phyloP scores from a whole-genome alignment of 164 flowering plant species.

The Chimonanthus salicifolius region DNA sequence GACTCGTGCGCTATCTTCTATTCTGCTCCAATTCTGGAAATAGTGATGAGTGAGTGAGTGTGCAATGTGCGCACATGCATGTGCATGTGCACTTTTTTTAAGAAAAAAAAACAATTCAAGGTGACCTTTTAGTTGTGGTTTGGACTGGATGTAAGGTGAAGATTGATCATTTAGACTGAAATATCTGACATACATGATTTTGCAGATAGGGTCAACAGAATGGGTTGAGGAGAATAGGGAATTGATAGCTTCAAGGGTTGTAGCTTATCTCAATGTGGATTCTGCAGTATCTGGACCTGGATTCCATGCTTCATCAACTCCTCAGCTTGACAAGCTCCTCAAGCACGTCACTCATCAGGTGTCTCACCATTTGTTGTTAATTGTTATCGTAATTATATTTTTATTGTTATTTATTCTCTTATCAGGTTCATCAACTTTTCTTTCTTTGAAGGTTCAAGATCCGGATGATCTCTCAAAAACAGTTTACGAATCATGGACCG shows the following conservation, averaged over 20 bases:
- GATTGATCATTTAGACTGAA: no score
- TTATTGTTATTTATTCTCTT: neutral
- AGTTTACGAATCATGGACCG: slow-evolving; percentile 54
- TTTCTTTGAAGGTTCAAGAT: slow-evolving; percentile 53
- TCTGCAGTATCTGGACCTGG: slow-evolving; percentile 55
- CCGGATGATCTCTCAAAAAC: slow-evolving; percentile 65
- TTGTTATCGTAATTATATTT: neutral
- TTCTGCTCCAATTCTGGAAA: no score
- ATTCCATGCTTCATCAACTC: slow-evolving; percentile 64
- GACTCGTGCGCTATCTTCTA: no score
- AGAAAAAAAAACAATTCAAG: no score
- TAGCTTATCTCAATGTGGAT: slow-evolving; percentile 74
- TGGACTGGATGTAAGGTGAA: no score
- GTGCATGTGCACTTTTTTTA: no score
- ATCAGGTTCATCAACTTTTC: neutral
- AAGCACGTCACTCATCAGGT: slow-evolving; percentile 61
- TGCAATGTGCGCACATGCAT: no score
- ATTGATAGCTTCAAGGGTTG: slow-evolving; percentile 50
- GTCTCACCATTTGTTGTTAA: neutral
- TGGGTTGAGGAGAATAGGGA: slow-evolving; percentile 17
- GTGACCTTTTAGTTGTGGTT: no score
- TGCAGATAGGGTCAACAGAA: slow-evolving; percentile 4
- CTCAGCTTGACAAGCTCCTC: slow-evolving; percentile 70
- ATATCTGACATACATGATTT: no score
- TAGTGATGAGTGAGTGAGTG: no score